Conservation (phyloP, 2,329 filamentous ascomycete genomes). For the Fusarium tjaetaba region DNA sequence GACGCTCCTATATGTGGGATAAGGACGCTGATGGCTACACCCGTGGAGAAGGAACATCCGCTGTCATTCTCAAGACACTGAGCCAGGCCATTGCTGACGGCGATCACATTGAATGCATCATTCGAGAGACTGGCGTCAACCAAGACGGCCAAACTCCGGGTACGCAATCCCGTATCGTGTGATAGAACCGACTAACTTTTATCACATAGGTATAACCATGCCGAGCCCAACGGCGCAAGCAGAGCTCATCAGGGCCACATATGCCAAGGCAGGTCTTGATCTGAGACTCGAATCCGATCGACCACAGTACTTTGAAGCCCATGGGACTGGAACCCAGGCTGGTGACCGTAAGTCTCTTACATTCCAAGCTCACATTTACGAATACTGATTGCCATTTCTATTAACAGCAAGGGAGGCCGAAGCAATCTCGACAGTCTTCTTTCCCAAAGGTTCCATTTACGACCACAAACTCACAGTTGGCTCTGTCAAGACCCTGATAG, state of each 20-base stretch:
- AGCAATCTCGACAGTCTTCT: not conserved
- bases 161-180: not conserved
- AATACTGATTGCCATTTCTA: not conserved
- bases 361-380: too few relatives aligned
- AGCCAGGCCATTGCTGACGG: not conserved
- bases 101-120: not conserved
- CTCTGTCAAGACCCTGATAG: conserved; percentile 10
- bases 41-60: conserved; percentile 12
- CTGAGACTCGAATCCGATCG: not conserved
- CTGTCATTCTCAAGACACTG: conserved; percentile 11
- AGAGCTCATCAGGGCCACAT: not conserved
- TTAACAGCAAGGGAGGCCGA: not conserved
- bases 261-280: not conserved
- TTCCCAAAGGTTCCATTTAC: not conserved
- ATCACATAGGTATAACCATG: not conserved
- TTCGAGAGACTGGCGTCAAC: not conserved
- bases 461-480: not conserved
- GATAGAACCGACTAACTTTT: not conserved
- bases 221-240: not conserved
- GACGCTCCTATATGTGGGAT: conserved; percentile 10
- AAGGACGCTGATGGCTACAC: conserved; percentile 8
- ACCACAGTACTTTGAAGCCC: conserved; percentile 1
- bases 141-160: not conserved
- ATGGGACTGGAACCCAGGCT: conserved; percentile 18
- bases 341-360: not conserved